Evolutionary conservation across 176 grass and related monocot species (phyloP), one percentile per base, ranked within the genome.

Genomic region (Zizania latifolia): DNA sequence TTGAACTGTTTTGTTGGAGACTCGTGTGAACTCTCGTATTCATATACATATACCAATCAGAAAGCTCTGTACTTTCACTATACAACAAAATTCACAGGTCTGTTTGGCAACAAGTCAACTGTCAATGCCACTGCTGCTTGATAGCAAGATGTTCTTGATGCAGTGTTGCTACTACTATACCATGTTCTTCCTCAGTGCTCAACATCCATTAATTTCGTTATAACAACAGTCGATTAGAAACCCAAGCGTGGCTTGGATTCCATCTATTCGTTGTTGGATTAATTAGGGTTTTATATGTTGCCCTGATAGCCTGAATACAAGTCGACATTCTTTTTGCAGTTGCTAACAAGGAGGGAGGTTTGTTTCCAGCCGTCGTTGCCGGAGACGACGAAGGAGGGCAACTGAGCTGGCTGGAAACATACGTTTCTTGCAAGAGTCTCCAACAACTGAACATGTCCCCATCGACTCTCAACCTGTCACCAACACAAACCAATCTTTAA

Each of bases 391-490:
- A 39, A 51, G 48, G 76, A 21, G 29, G 28, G 58, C 5, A 28
- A 31, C 16, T 4, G 15, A 41, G 77, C 29, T 46, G 65, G 36
- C 13, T n/a, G n/a, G 63, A 57, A 29, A 65, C 7, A 15, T 36
- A 46, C 21, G 28, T 85, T 78, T 13, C 82, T 66, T 66, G 83
- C 48, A 1, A 9, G 22, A 58, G 58, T 29, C 69, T 59, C 69
- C 76, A 27, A 61, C 66, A 31, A 67, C 69, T 36, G 4, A 66
- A 29, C 13, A 11, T 33, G 56, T n/a, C 41, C 45, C 15, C 15
- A 6, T 60, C n/a, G 28, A 0, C 21, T 39, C 33, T 16, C 1
- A 56, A 78, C 67, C 67, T 23, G 50, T 67, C 68, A 59, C 48
- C 46, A 46, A 36, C 37, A 73, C 45, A 16, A n/a, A 53, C 23